Percentiles rank a stretch among this genome's conserved stretches.
phyloP scores from a whole-genome alignment of 2,329 filamentous ascomycete species.

The Calonectria hongkongensis region DNA sequence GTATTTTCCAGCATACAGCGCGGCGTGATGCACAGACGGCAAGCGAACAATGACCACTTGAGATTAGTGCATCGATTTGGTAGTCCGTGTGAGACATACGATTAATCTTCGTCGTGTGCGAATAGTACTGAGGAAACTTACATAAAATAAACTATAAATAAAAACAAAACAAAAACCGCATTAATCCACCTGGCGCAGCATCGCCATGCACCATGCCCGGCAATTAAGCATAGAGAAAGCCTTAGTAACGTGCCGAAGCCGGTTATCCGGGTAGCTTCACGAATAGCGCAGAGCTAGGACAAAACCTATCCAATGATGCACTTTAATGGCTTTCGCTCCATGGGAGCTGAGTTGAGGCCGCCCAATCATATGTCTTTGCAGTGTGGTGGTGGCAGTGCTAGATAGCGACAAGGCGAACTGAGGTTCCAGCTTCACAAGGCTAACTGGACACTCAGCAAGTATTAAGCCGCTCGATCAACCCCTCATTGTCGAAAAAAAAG shows the following conservation, averaged over 20 bases:
- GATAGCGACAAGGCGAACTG: background rate
- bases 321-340: too few species aligned
- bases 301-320: background rate
- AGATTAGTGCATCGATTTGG: too few species aligned
- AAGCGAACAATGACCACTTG: too few species aligned
- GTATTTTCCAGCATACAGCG: too few species aligned
- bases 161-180: background rate
- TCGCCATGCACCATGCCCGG: background rate
- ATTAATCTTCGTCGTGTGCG: too few species aligned
- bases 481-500: background rate
- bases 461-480: background rate
- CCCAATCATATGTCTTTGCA: background rate
- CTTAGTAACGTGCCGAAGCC: background rate
- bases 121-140: too few species aligned
- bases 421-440: background rate
- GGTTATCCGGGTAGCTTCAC: slow-evolving; percentile 2
- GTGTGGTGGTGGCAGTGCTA: background rate
- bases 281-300: background rate
- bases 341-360: background rate
- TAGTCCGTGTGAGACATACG: too few species aligned
- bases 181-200: background rate
- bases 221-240: background rate
- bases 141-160: too few species aligned
- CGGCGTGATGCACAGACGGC: too few species aligned
- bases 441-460: background rate